phyloP scores from a whole-genome alignment of 495 filamentous ascomycete genomes.

The Penicillium mononematosum region DNA sequence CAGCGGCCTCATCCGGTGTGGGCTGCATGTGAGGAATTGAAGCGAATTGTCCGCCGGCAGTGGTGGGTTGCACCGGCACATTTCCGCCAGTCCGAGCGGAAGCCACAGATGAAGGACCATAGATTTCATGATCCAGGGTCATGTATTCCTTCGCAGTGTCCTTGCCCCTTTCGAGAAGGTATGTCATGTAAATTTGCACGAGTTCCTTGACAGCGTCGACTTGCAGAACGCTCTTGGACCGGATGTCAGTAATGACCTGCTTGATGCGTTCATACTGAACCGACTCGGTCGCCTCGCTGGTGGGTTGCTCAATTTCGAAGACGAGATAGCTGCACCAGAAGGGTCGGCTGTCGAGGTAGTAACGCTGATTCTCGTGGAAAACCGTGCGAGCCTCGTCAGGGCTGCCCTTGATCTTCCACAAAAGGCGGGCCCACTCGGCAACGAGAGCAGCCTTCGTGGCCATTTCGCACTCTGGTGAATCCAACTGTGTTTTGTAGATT shows the following conservation, averaged over 20 bases:
- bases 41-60: constrained; percentile 18
- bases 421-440: constrained; percentile 81
- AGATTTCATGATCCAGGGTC: constrained; percentile 77
- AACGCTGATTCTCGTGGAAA: constrained; percentile 78
- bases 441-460: constrained; percentile 84
- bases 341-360: constrained; percentile 79
- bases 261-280: constrained; percentile 73
- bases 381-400: constrained; percentile 82
- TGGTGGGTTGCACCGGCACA: constrained; percentile 17
- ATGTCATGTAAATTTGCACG: constrained; percentile 75
- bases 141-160: constrained; percentile 85
- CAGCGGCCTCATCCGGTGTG: constrained; percentile 22
- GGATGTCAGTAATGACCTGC: constrained; percentile 75
- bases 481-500: constrained; percentile 77
- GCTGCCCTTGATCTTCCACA: constrained; percentile 90
- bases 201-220: constrained; percentile 70
- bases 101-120: constrained; percentile 57
- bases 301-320: constrained; percentile 89
- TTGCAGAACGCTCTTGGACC: constrained; percentile 69
- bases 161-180: constrained; percentile 80
- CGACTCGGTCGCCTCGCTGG: constrained; percentile 60
- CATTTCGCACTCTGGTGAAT: constrained; percentile 66
- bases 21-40: constrained; percentile 16
- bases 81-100: constrained; percentile 34
- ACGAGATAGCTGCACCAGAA: constrained; percentile 91